phyloP scores from a whole-genome alignment of 208 protist species.

The Crithidia acanthocephali region DNA sequence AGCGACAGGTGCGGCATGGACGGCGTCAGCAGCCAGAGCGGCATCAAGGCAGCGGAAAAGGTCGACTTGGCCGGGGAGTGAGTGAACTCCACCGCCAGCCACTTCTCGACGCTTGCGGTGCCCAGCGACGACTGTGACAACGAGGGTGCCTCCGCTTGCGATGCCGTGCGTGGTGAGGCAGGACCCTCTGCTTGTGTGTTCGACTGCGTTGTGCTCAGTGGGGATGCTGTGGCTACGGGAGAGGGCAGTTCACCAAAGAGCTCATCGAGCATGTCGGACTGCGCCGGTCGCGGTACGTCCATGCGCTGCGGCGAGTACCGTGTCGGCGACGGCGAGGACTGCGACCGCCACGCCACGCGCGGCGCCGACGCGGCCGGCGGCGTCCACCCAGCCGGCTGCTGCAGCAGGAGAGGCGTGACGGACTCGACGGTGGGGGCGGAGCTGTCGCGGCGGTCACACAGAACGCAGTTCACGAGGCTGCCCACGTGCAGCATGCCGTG shows the following conservation, averaged over 20 bases:
- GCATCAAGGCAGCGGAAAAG: background rate
- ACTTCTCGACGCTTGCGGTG: background rate
- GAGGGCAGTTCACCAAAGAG: slow-evolving; percentile 24
- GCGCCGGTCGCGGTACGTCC: slow-evolving; percentile 10
- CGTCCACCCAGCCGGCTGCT: slow-evolving; percentile 28
- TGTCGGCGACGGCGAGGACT: slow-evolving; percentile 5
- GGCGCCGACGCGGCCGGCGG: background rate
- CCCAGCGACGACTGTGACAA: background rate
- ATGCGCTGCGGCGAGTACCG: background rate
- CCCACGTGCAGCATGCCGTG: slow-evolving; percentile 16
- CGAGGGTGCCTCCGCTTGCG: background rate
- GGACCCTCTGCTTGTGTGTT: background rate
- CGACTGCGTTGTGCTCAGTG: too few relatives aligned
- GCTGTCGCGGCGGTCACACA: slow-evolving; percentile 7
- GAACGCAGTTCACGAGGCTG: slow-evolving; percentile 19
- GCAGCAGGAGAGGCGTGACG: slow-evolving; percentile 16
- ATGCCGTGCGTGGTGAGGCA: background rate
- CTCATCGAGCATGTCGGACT: slow-evolving; percentile 20
- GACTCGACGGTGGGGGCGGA: background rate
- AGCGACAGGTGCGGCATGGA: slow-evolving; percentile 20
- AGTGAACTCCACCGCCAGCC: slow-evolving; percentile 1
- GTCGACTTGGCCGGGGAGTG: background rate
- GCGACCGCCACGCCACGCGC: background rate
- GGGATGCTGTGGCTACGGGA: background rate
- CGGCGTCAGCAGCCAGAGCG: slow-evolving; percentile 32